phyloP scores from a whole-genome alignment of 2,329 filamentous ascomycete species.

The Calonectria pauciramosa region DNA sequence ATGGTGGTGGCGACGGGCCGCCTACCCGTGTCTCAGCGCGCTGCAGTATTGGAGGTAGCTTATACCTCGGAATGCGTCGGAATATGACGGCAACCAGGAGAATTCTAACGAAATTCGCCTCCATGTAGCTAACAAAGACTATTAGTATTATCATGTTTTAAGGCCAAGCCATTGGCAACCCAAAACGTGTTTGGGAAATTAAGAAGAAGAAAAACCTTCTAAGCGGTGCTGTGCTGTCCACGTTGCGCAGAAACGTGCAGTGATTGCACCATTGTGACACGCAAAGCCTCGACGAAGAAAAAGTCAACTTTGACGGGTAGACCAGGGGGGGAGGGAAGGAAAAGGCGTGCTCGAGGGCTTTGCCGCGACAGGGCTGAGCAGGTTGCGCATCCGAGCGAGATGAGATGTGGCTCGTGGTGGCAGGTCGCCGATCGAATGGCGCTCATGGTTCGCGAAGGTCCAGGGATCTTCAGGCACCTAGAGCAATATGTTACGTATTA shows the following conservation, averaged over 20 bases:
- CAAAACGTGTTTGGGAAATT: slow-evolving; percentile 18
- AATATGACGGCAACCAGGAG: not conserved
- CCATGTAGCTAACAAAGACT: slow-evolving; percentile 1
- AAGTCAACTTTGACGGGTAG: slow-evolving; percentile 24
- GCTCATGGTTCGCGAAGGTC: slow-evolving; percentile 14
- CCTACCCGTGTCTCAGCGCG: not conserved
- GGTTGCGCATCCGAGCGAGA: slow-evolving; percentile 17
- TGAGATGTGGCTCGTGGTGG: slow-evolving; percentile 28
- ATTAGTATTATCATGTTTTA: not conserved
- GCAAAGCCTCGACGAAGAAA: slow-evolving; percentile 13
- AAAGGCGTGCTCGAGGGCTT: slow-evolving; percentile 7
- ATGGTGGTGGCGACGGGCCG: slow-evolving; percentile 16
- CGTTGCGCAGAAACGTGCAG: slow-evolving; percentile 34
- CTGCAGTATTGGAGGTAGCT: too few species aligned
- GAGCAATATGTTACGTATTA: slow-evolving; percentile 30
- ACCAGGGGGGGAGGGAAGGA: slow-evolving; percentile 35
- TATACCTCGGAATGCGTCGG: slow-evolving; percentile 5
- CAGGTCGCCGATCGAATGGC: slow-evolving; percentile 25
- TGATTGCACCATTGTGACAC: slow-evolving; percentile 40
- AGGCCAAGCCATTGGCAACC: slow-evolving; percentile 20
- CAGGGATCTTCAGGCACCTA: slow-evolving; percentile 28
- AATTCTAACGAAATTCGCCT: slow-evolving; percentile 12
- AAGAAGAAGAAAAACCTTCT: not conserved
- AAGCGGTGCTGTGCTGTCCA: slow-evolving; percentile 18
- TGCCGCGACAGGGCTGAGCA: slow-evolving; percentile 26